Percentiles rank a stretch among this genome's conserved stretches.
phyloP scores from a whole-genome alignment of 768 basidiomycete species.

The Pilatotrama ljubarskyi region DNA sequence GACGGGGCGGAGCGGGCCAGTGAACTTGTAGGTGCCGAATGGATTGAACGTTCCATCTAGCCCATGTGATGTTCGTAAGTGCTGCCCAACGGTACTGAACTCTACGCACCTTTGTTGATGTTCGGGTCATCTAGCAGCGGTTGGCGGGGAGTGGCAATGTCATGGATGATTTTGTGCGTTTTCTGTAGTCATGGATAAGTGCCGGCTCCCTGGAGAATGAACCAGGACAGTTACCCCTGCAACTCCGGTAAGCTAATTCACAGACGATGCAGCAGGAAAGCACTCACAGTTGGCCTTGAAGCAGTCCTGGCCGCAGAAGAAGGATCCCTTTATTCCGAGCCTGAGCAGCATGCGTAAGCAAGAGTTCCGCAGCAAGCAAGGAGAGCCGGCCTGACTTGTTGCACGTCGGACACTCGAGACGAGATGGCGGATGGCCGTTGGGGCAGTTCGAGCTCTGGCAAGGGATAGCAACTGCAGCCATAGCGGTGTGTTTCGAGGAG shows the following conservation, averaged over 20 bases:
- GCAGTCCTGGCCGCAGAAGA: constrained; percentile 94
- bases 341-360: constrained; percentile 39
- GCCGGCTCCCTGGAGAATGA: neutral
- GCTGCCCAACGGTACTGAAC: neutral
- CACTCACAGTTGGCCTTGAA: constrained; percentile 92
- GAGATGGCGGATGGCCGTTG: constrained; percentile 82
- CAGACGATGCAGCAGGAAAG: neutral
- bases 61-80: neutral
- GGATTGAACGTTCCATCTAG: constrained; percentile 80
- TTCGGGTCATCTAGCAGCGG: constrained; percentile 30
- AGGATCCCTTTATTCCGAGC: constrained; percentile 79
- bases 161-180: constrained; percentile 79
- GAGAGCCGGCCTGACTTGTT: constrained; percentile 62
- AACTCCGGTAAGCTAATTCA: neutral
- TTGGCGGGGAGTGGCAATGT: constrained; percentile 45
- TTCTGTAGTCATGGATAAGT: constrained; percentile 48
- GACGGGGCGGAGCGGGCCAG: constrained; percentile 75
- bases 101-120: constrained; percentile 27
- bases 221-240: constrained; percentile 16
- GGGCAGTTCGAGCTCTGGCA: too few relatives aligned
- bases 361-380: constrained; percentile 9
- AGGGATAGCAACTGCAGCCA: too few relatives aligned
- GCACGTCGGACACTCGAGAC: constrained; percentile 92
- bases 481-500: neutral
- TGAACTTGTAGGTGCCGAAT: constrained; percentile 73